Percentiles rank a stretch among this genome's conserved stretches.
These are phyloP conservation scores for Angophora floribunda DNA, from an alignment of 345 rosid genomes.

Conservation along the genomic window DNA sequence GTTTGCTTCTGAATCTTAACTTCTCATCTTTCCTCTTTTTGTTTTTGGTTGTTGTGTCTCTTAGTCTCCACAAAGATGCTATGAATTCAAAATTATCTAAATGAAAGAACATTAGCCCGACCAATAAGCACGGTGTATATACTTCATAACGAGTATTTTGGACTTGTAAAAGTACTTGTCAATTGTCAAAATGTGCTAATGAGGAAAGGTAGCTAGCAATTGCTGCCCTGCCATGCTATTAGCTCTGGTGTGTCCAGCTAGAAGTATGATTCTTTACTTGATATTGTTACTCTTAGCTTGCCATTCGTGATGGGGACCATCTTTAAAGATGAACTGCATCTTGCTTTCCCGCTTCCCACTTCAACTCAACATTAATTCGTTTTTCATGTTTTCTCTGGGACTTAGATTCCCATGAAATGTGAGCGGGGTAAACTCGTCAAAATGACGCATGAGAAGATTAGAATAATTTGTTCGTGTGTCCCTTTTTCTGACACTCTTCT, in stretches of 20 bases:
- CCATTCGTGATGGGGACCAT: neutral
- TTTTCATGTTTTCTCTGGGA: neutral
- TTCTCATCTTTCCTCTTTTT: neutral
- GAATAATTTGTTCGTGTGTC: neutral
- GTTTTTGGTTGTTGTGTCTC: neutral
- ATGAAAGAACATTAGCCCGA: neutral
- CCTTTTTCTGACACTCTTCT: neutral
- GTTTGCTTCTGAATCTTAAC: constrained; percentile 4
- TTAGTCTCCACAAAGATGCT: neutral
- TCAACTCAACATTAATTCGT: neutral
- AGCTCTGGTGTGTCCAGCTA: neutral
- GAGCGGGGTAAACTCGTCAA: neutral
- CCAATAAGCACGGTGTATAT: neutral
- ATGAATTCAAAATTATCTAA: neutral
- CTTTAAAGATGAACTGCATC: neutral
- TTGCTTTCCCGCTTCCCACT: neutral
- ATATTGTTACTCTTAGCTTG: neutral
- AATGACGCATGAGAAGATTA: neutral
- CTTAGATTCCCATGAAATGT: neutral
- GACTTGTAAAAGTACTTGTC: neutral
- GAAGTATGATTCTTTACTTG: neutral
- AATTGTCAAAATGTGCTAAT: neutral
- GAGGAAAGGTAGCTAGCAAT: neutral
- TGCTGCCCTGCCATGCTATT: neutral
- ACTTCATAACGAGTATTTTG: neutral